A percentile compares a stretch with the other conserved stretches of the same genome.
Conservation (phyloP, 192 early-diverging fungal species). For the Geranomyces michiganensis region DNA sequence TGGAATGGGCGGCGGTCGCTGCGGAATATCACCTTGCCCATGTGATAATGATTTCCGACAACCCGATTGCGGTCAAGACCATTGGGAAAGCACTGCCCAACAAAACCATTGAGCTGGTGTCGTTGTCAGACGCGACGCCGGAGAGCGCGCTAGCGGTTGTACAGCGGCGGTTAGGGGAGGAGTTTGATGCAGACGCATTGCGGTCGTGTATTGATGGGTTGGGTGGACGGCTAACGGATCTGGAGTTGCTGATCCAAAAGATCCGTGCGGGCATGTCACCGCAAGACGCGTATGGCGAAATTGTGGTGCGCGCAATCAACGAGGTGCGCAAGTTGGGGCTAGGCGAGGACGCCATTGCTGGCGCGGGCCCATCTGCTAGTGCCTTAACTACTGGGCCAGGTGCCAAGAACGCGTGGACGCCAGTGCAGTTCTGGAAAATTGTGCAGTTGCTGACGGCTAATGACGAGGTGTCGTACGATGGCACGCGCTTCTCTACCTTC, state of each 20-base stretch:
- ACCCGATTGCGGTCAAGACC: conserved; percentile 60
- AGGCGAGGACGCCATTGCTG: conserved; percentile 58
- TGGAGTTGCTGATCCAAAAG: conserved; percentile 88
- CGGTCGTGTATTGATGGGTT: conserved; percentile 63
- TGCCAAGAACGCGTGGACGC: conserved; percentile 68
- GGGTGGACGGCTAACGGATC: conserved; percentile 89
- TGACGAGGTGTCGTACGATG: conserved; percentile 78
- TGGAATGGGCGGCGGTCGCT: conserved; percentile 74
- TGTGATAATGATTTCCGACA: conserved; percentile 85
- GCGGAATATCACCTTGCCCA: conserved; percentile 85
- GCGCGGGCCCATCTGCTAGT: background rate
- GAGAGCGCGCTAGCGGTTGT: conserved; percentile 68
- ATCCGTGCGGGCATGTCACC: conserved; percentile 68
- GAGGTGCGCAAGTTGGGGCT: conserved; percentile 90
- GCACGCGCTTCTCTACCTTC: conserved; percentile 73
- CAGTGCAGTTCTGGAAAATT: conserved; percentile 91
- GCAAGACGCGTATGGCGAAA: conserved; percentile 77
- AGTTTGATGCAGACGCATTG: conserved; percentile 4
- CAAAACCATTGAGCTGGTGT: conserved; percentile 67
- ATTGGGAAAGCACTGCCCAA: conserved; percentile 74
- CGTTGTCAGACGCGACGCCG: conserved; percentile 71
- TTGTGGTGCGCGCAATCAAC: conserved; percentile 75
- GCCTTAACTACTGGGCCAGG: conserved; percentile 11
- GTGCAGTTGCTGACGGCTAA: conserved; percentile 69
- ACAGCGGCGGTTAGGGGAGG: conserved; percentile 48